Percentiles rank a stretch among this genome's conserved stretches.
phyloP scores from a whole-genome alignment of 805 yeast genomes.

The Sugiyamaella marilandica region DNA sequence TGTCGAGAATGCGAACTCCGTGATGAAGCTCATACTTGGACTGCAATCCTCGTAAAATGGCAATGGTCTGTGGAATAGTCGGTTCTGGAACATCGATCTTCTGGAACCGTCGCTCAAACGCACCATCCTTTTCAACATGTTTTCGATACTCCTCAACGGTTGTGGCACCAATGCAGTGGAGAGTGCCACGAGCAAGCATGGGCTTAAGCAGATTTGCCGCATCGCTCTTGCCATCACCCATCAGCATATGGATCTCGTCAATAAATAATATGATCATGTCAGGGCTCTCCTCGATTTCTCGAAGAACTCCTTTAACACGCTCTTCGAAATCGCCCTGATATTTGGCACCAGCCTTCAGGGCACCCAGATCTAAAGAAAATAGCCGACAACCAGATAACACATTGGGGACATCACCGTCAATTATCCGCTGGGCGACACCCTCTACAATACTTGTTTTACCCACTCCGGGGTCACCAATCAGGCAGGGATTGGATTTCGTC shows the following conservation, averaged over 20 bases:
- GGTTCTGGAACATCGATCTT: slow-evolving; percentile 95
- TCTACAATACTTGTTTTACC: slow-evolving; percentile 98
- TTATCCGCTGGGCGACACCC: slow-evolving; percentile 96
- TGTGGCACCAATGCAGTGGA: slow-evolving; percentile 95
- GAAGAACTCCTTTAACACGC: slow-evolving; percentile 92
- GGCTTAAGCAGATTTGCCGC: slow-evolving; percentile 96
- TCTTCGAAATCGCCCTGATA: slow-evolving; percentile 99
- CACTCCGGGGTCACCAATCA: slow-evolving; percentile 99
- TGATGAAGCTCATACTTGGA: slow-evolving; percentile 95
- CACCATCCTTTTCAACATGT: slow-evolving; percentile 96
- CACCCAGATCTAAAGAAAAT: slow-evolving; percentile 89
- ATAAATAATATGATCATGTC: slow-evolving; percentile 85
- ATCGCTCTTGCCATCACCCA: slow-evolving; percentile 98
- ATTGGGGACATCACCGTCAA: slow-evolving; percentile 91
- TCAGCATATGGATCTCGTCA: slow-evolving; percentile 98
- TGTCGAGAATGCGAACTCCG: slow-evolving; percentile 92
- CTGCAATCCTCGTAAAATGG: slow-evolving; percentile 93
- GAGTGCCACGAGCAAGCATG: slow-evolving; percentile 83
- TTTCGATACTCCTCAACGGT: slow-evolving; percentile 89
- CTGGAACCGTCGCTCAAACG: slow-evolving; percentile 97
- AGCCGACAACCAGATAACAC: slow-evolving; percentile 76
- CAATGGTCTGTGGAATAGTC: slow-evolving; percentile 86
- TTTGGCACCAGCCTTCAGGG: slow-evolving; percentile 97
- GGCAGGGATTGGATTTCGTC: slow-evolving; percentile 92
- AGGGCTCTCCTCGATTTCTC: slow-evolving; percentile 79